Base-by-base conservation (phyloP, 2,329 filamentous ascomycete genomes). In the Microdochium paspali region DNA sequence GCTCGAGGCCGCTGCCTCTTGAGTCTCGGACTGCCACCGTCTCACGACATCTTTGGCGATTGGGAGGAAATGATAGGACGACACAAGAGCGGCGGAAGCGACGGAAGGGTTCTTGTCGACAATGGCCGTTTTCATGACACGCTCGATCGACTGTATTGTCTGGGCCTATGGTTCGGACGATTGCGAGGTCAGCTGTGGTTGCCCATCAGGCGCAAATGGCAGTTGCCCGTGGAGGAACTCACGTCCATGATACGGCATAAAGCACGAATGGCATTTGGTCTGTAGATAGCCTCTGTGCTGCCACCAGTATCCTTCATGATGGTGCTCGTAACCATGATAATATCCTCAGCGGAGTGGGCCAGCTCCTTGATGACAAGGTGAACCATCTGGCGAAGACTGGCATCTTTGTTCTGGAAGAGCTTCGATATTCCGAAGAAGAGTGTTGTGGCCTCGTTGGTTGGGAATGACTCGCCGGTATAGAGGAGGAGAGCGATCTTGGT, bases 221-320 rank as follows among this genome's bases (percentile, higher is more conserved):
- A 40, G 18, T 15, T 7, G 20, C 23, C n/a, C n/a, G n/a, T n/a
- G n/a, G n/a, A 20, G 15, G 15, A 10, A 40, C 35, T 40, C 77
- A 91, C 89, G 72, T 96, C 90, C 63, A 97, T 97, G 62, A 98
- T 95, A 56, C 93, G 85, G 73, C 91, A 97, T 56, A 97, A 76
- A 32, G 91, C 90, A 58, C 93, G 80, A 64, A 97, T 97, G 53
- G 93, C 91, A 72, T 98, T 98, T 46, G 93, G 89, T 60, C 93
- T 80, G 73, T 90, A 96, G 48, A 96, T 82, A 46, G 90, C 85
- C 64, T 97, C 93, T 61, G 89, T 96, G 61, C 90, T 88, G 53
- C 94, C 90, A 46, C 90, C 90, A 10, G 91, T 96, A 67, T 98
- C 93, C 76, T 98, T 98, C 93, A 97, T 98, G 59, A 98, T 96